Percentiles rank a stretch among this genome's conserved stretches.
These are phyloP conservation scores for Herpetomonas samuelpessoai DNA, from an alignment of 208 protist species.

Conservation along the genomic window DNA sequence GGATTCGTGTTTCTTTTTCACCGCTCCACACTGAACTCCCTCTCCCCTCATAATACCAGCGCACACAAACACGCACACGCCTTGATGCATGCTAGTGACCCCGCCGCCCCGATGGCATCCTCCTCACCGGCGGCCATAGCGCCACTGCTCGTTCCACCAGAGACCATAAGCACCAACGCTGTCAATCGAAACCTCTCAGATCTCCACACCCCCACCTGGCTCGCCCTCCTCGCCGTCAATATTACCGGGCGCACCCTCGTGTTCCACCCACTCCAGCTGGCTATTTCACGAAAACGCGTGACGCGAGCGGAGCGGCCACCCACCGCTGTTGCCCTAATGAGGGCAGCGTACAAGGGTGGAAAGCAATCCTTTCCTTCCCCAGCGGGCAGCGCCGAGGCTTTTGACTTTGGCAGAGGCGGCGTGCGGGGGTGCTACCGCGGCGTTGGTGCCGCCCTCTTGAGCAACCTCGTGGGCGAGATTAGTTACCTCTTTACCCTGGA, in stretches of 20 bases:
- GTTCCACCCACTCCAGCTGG: conserved; percentile 77
- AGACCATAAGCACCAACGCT: conserved; percentile 47
- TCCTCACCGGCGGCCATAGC: background rate
- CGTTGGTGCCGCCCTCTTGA: conserved; percentile 57
- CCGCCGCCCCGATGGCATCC: conserved; percentile 1
- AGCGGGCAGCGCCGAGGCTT: conserved; percentile 6
- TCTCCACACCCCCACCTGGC: conserved; percentile 78
- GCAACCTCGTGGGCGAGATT: conserved; percentile 74
- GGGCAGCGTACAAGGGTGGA: conserved; percentile 53
- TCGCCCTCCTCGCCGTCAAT: conserved; percentile 60
- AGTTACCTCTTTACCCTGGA: conserved; percentile 77
- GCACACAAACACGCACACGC: too few relatives aligned
- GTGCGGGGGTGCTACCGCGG: conserved; percentile 72
- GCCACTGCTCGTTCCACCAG: background rate
- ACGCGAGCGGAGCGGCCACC: conserved; percentile 54
- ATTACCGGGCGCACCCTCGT: conserved; percentile 65
- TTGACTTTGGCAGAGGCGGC: conserved; percentile 45
- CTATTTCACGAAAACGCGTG: conserved; percentile 76
- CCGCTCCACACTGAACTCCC: too few relatives aligned
- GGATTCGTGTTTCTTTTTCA: too few relatives aligned
- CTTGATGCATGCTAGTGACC: too few relatives aligned
- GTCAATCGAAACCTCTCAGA: conserved; percentile 77
- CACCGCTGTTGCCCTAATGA: conserved; percentile 38
- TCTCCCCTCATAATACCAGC: too few relatives aligned
- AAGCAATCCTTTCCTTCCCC: background rate